phyloP scores from a whole-genome alignment of 352 stramenopile genomes.

The Phytophthora vignae region DNA sequence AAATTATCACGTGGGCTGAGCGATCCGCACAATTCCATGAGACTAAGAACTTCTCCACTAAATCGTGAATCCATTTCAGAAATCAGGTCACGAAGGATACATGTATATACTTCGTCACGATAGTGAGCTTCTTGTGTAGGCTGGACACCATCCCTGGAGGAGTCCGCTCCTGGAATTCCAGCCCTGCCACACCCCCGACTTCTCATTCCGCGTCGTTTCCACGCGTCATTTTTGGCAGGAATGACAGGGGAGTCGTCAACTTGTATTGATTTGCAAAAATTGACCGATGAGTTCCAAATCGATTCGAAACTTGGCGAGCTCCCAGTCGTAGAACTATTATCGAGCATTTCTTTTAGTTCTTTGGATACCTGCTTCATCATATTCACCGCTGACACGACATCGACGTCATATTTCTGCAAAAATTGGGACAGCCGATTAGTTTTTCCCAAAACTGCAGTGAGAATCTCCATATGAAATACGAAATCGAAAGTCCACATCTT shows the following conservation, averaged over 20 bases:
- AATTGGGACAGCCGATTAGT: no score
- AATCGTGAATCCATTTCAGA: constrained; percentile 1
- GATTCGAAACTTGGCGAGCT: neutral
- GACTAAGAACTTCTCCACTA: neutral
- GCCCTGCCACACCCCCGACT: neutral
- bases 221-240: neutral
- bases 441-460: no score
- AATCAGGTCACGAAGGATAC: neutral
- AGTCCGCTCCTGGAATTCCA: neutral
- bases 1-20: neutral
- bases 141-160: neutral
- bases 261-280: no score
- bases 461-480: no score
- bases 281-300: neutral
- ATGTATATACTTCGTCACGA: neutral
- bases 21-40: neutral
- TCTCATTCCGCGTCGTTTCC: neutral
- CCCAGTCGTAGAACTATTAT: neutral
- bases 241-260: no score
- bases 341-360: constrained; percentile 2
- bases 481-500: no score
- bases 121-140: neutral
- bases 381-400: constrained; percentile 2
- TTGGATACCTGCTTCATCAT: neutral
- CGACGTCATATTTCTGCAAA: constrained; percentile 4